A percentile compares a stretch with the other conserved stretches of the same genome.
Conservation (phyloP, 805 yeast species). For the Starmerella scarabaei region DNA sequence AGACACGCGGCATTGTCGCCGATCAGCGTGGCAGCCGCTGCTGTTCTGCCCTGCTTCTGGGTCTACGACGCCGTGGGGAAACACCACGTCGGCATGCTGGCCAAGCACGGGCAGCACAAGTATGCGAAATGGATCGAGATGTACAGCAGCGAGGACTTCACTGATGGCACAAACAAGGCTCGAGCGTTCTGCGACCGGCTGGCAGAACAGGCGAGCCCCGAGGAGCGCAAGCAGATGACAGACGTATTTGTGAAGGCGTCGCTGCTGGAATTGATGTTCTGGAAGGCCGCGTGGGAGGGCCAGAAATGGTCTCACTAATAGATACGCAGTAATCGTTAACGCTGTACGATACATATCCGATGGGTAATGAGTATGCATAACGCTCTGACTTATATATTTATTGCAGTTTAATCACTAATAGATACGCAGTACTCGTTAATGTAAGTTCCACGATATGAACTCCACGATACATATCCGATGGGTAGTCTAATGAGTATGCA, state of each 20-base stretch:
- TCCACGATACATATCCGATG: too few relatives aligned
- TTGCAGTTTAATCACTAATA: too few relatives aligned
- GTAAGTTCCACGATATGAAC: too few relatives aligned
- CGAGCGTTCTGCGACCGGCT: conserved; percentile 7
- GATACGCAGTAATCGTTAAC: too few relatives aligned
- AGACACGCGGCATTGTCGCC: conserved; percentile 13
- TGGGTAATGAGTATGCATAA: too few relatives aligned
- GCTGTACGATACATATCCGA: too few relatives aligned
- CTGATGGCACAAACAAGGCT: conserved; percentile 37
- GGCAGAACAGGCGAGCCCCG: conserved; percentile 13
- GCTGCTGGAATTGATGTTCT: conserved; percentile 17
- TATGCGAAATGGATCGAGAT: conserved; percentile 45
- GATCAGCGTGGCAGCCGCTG: conserved; percentile 19
- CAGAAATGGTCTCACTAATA: conserved; percentile 5
- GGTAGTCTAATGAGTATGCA: too few relatives aligned
- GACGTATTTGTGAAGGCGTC: conserved; percentile 14
- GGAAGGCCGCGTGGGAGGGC: conserved; percentile 16
- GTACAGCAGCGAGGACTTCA: conserved; percentile 48
- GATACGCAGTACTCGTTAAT: too few relatives aligned
- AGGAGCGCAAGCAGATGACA: conserved; percentile 13
- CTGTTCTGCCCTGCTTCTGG: conserved; percentile 22
- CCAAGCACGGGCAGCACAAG: conserved; percentile 15
- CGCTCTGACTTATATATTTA: too few relatives aligned
- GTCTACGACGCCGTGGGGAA: conserved; percentile 26
- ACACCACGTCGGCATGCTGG: conserved; percentile 49